Percentiles rank a stretch among this genome's conserved stretches.
Conservation (phyloP, 2,329 filamentous ascomycete genomes). For the Pseudogymnoascus sp. region DNA sequence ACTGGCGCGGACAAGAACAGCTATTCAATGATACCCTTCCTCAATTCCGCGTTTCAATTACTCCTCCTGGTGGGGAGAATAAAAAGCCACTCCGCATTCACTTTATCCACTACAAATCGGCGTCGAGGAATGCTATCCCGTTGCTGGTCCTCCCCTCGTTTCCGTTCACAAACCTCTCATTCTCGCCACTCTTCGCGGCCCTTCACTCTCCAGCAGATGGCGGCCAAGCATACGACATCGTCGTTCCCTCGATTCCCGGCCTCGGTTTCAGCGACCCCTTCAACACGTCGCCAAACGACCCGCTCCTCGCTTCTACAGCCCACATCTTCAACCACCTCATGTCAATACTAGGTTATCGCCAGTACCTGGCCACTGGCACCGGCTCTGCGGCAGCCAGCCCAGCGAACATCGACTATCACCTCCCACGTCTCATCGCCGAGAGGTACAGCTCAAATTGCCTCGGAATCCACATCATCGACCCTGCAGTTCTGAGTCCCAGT, state of each 20-base stretch:
- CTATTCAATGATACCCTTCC: constrained; percentile 50
- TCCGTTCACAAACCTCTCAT: constrained; percentile 54
- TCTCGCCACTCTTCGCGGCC: constrained; percentile 45
- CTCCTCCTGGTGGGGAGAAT: constrained; percentile 30
- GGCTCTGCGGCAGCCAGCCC: constrained; percentile 39
- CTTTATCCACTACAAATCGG: constrained; percentile 53
- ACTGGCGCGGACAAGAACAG: constrained; percentile 53
- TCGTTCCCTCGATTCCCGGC: constrained; percentile 57
- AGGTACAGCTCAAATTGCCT: constrained; percentile 42
- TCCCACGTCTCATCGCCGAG: constrained; percentile 41
- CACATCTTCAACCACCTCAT: constrained; percentile 51
- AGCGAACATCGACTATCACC: constrained; percentile 43
- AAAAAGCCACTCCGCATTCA: constrained; percentile 45
- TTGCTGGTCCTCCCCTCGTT: constrained; percentile 58
- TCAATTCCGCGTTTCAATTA: constrained; percentile 53
- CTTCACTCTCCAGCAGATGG: constrained; percentile 45
- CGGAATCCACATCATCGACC: constrained; percentile 53
- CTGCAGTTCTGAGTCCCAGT: constrained; percentile 43
- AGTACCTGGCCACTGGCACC: constrained; percentile 49
- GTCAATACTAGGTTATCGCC: constrained; percentile 47
- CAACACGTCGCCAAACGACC: constrained; percentile 22
- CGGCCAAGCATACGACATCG: constrained; percentile 52
- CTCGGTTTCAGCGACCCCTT: constrained; percentile 60
- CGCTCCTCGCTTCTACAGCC: constrained; percentile 45
- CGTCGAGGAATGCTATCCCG: constrained; percentile 46